Conservation (phyloP, 768 basidiomycete genomes). For the Roridomyces roridus region DNA sequence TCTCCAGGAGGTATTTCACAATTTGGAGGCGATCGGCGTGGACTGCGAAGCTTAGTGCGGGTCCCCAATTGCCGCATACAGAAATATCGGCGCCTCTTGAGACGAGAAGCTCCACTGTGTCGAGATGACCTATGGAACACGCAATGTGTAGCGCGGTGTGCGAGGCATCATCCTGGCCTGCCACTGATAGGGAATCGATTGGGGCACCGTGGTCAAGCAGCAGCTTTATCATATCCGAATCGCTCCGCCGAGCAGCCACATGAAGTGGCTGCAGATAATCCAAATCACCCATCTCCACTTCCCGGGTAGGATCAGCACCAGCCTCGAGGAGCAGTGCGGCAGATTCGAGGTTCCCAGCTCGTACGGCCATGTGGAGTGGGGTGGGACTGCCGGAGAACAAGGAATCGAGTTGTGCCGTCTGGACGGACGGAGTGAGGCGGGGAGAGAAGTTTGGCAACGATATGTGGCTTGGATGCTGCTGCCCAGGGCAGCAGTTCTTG, state of each 20-base stretch:
- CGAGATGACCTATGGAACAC: not conserved
- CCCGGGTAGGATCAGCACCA: not conserved
- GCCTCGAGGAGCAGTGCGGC: constrained; percentile 1
- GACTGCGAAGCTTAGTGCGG: not conserved
- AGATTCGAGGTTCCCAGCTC: not conserved
- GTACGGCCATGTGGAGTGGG: constrained; percentile 4
- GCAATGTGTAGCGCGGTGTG: not conserved
- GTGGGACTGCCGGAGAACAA: not conserved
- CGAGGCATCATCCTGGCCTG: not conserved
- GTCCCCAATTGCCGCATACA: not conserved
- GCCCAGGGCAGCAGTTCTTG: not conserved
- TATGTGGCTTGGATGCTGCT: not conserved
- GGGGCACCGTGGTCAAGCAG: constrained; percentile 8
- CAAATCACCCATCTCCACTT: not conserved
- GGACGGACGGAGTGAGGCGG: not conserved
- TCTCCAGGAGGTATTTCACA: not conserved
- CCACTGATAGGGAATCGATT: not conserved
- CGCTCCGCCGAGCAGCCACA: not conserved
- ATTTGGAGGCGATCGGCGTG: not conserved
- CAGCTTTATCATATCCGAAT: not conserved
- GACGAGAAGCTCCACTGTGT: not conserved
- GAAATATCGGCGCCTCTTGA: not conserved
- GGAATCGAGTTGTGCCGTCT: too few relatives aligned
- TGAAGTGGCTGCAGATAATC: constrained; percentile 9
- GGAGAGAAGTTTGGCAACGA: constrained; percentile 2